Percentiles rank a stretch among this genome's conserved stretches.
Conservation (phyloP, 495 filamentous ascomycete genomes). For the Talaromyces wortmannii region DNA sequence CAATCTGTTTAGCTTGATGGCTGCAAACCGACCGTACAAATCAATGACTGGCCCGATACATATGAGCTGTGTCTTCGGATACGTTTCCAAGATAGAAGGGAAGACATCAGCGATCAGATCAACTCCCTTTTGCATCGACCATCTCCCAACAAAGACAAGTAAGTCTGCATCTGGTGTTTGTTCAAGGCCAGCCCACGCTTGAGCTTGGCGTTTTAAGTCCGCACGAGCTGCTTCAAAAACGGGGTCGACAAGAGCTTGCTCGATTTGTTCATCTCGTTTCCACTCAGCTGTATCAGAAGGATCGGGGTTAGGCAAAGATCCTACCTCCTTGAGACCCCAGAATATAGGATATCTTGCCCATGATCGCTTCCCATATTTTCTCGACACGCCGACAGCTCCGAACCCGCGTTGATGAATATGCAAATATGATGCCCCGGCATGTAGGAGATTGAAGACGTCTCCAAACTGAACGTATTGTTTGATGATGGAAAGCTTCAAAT, state of each 20-base stretch:
- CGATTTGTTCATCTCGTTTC: slow-evolving; percentile 32
- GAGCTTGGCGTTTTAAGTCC: slow-evolving; percentile 48
- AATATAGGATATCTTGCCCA: slow-evolving; percentile 62
- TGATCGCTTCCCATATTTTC: slow-evolving; percentile 61
- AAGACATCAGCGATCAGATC: slow-evolving; percentile 67
- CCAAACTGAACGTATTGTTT: slow-evolving; percentile 61
- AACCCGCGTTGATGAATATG: slow-evolving; percentile 59
- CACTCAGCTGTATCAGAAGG: slow-evolving; percentile 55
- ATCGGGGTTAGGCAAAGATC: slow-evolving; percentile 59
- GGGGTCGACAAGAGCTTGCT: slow-evolving; percentile 38
- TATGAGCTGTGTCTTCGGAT: slow-evolving; percentile 56
- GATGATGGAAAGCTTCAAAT: slow-evolving; percentile 40
- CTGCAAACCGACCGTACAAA: slow-evolving; percentile 62
- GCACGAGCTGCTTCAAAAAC: slow-evolving; percentile 41
- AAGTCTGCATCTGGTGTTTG: slow-evolving; percentile 55
- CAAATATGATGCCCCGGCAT: slow-evolving; percentile 56
- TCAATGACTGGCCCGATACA: slow-evolving; percentile 62
- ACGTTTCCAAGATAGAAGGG: slow-evolving; percentile 52
- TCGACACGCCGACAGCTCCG: slow-evolving; percentile 58
- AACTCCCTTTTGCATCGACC: slow-evolving; percentile 66
- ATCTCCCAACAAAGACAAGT: slow-evolving; percentile 66
- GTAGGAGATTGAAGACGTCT: slow-evolving; percentile 61
- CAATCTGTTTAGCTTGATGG: slow-evolving; percentile 57
- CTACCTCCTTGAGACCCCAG: slow-evolving; percentile 58
- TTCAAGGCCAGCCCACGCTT: slow-evolving; percentile 59